Base-by-base conservation (phyloP, 2,329 filamentous ascomycete species). In the Trichoderma atroviride region DNA sequence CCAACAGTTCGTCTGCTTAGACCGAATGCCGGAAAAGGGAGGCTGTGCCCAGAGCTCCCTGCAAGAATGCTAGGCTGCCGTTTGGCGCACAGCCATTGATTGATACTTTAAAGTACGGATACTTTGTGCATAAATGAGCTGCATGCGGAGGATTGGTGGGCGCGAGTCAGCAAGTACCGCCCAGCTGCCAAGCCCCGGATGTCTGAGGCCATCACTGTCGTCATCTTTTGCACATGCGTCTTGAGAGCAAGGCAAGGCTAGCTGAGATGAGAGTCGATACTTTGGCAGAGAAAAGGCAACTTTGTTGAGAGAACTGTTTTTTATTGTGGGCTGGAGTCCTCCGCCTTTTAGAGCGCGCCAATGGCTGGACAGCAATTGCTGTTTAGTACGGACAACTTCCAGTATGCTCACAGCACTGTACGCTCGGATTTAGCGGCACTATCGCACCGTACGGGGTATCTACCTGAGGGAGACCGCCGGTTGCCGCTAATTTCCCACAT, bases 201-300 rank as follows among this genome's bases (percentile, higher is more conserved):
- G 31, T 37, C 24, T 16, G 33, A 53, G 37, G 47, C 37, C 47
- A n/a, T 50, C n/a, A 24, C 29, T 40, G 63, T 50, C 53, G 63
- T 58, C 63, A 58, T 66, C 22, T 58, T 66, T 63, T 22, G 50
- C 53, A 40, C 19, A 37, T 53, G 35, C 58, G 40, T 11, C 53
- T 58, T 37, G n/a, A 47, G 9, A 24, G 14, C 37, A 43, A 43
- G 40, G 40, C 53, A 57, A 57, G 35, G 47, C 62, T 11, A 40
- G 33, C 53, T 16, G 43, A 56, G 10, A 19, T 35, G 61, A 65
- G 61, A 65, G 22, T n/a, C 27, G 24, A 56, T 11, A 19, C 27
- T n/a, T 9, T 7, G 9, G 16, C 16, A 47, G 50, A 35, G 22
- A 56, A 64, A 43, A 43, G 52, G 52, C 29, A 35, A n/a, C 52